Conservation (phyloP, 2,329 filamentous ascomycete species). For the Lomentospora prolificans region DNA sequence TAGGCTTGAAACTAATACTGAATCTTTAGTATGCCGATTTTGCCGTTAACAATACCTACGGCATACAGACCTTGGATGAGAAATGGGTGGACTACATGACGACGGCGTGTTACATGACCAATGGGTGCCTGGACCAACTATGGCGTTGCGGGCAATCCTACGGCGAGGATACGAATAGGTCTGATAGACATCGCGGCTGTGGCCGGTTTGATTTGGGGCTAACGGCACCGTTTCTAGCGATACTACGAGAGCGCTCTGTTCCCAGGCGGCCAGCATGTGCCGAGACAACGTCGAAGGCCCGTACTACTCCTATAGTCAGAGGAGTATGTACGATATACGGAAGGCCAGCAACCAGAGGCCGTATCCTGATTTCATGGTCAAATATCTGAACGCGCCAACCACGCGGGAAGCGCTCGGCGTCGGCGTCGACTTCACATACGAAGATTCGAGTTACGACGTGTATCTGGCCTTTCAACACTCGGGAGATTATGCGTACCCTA, state of each 20-base stretch:
- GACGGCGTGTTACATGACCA: constrained; percentile 15
- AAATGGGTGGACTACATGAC: constrained; percentile 11
- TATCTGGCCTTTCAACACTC: constrained; percentile 29
- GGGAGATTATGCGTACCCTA: constrained; percentile 49
- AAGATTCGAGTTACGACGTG: constrained; percentile 31
- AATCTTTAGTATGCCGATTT: constrained; percentile 17
- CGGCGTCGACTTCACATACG: constrained; percentile 37
- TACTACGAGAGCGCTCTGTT: constrained; percentile 22
- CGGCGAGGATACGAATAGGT: not conserved
- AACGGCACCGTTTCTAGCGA: not conserved
- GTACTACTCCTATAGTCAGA: constrained; percentile 33
- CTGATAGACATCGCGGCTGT: not conserved
- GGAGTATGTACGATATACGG: constrained; percentile 47
- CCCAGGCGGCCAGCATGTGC: constrained; percentile 41
- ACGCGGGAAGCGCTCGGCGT: constrained; percentile 47
- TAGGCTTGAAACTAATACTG: not conserved
- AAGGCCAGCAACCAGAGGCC: constrained; percentile 35
- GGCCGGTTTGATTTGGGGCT: not conserved
- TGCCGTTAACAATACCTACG: constrained; percentile 41
- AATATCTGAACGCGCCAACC: constrained; percentile 46
- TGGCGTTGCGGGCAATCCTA: constrained; percentile 12
- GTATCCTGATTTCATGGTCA: constrained; percentile 46
- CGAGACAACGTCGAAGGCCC: constrained; percentile 42
- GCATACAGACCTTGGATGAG: constrained; percentile 16
- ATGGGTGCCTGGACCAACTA: constrained; percentile 40